Evolutionary conservation across 208 protist genomes (phyloP).

Genomic region (Leishmania turanica): DNA sequence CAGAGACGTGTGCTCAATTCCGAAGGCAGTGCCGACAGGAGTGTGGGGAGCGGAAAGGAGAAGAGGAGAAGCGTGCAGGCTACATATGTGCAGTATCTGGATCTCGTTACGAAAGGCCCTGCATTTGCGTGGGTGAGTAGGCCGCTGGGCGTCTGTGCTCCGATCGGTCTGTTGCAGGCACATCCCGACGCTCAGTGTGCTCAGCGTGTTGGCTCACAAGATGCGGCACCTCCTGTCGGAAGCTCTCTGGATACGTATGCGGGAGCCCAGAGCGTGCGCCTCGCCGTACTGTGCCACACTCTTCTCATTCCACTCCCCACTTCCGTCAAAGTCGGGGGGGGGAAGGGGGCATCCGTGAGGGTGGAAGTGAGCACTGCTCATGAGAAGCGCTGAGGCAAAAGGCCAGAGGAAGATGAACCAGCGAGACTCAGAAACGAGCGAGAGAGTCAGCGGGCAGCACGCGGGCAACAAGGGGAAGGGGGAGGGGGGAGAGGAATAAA

Average conservation of each 20-base stretch:
- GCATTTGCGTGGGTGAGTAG: not conserved
- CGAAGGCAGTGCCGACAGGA: not conserved
- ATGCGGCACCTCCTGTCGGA: not conserved
- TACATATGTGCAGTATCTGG: not conserved
- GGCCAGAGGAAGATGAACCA: not conserved
- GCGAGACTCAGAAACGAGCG: not conserved
- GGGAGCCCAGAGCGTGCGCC: not conserved
- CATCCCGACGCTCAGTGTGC: not conserved
- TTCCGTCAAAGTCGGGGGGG: not conserved
- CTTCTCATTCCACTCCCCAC: not conserved
- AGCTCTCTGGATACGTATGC: not conserved
- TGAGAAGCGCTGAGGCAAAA: not conserved
- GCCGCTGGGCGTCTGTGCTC: not conserved
- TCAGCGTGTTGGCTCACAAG: not conserved
- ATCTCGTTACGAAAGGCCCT: not conserved
- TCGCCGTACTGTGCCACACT: not conserved
- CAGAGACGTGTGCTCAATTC: not conserved
- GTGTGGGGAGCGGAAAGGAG: not conserved
- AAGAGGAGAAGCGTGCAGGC: not conserved
- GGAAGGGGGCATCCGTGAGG: not conserved
- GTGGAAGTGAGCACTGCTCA: not conserved
- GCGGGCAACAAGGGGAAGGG: not conserved
- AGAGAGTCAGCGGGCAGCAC: not conserved
- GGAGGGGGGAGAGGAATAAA: not conserved
- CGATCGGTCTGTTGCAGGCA: not conserved